Base-by-base conservation (phyloP, 805 yeast genomes). In the Kazachstania africana region DNA sequence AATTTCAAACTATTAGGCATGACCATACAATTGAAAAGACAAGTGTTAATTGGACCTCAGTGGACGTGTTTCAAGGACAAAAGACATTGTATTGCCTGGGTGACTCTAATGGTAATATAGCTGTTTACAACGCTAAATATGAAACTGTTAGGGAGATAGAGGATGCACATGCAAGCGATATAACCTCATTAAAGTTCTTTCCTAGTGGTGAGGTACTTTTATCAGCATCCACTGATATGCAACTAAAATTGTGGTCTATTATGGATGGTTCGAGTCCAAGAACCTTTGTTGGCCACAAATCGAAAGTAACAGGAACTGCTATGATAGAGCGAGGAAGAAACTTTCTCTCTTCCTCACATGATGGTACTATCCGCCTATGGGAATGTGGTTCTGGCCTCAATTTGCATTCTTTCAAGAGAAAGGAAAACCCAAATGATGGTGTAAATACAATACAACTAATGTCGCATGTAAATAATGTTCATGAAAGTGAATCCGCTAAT, bases 311-410 rank as follows among this genome's bases (percentile, higher is more conserved):
- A 2, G 77, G 63, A 38, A 37, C 70, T 2, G 63, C 53, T 3
- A 43, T 77, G 38, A 55, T 80, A 13, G 85, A 74, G 0, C 56
- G 69, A 12, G 93, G 94, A 1, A 57, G 88, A 25, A 79, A 80
- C 45, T 59, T 82, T 36, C 38, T 78, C 13, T 66, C 78, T 5
- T 57, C 74, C 8, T 65, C 72, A 5, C 31, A 39, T 4, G 81
- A 73, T 48, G 82, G 82, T 1, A 45, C 68, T 0, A 59, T 77
- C 1, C 62, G 57, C 26, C 45, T 82, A 23, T 80, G 85, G 87
- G 88, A 79, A 43, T 70, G 83, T 48, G 76, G 80, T 0, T 45
- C 66, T 1, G 83, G 77, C 1, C 32, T 44, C 13, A 43, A 54
- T 6, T 46, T 78, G 4, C 55, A 64, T 42, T 52, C 59, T 23